phyloP scores from a whole-genome alignment of 495 filamentous ascomycete species.

The Penicillium robsamsonii region DNA sequence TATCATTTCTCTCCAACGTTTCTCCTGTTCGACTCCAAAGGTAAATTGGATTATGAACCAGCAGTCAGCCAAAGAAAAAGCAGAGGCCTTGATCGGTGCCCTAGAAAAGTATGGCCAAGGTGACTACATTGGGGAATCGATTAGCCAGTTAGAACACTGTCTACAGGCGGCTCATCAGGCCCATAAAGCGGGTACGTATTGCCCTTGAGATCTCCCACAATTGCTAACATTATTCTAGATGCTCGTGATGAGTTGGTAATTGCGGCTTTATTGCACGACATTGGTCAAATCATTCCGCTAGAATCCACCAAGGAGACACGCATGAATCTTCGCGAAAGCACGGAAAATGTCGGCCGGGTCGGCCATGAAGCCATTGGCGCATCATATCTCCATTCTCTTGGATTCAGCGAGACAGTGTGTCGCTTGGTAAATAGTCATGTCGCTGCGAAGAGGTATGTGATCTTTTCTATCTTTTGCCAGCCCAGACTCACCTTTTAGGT shows the following conservation, averaged over 20 bases:
- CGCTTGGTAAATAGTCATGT: conserved; percentile 45
- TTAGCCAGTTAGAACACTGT: conserved; percentile 47
- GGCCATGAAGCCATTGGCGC: conserved; percentile 46
- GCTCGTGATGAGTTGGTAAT: conserved; percentile 37
- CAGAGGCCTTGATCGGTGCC: conserved; percentile 22
- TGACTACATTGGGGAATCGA: conserved; percentile 44
- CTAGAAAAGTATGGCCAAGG: conserved; percentile 36
- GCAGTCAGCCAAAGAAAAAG: conserved; percentile 15
- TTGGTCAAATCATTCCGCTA: conserved; percentile 43
- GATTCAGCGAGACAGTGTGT: conserved; percentile 40
- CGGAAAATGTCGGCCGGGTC: conserved; percentile 39
- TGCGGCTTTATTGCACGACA: conserved; percentile 46
- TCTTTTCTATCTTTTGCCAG: not conserved
- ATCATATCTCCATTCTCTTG: conserved; percentile 35
- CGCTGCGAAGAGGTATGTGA: conserved; percentile 42
- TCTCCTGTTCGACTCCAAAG: not conserved
- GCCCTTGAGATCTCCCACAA: not conserved
- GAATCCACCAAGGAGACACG: conserved; percentile 30
- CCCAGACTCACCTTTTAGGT: conserved; percentile 16
- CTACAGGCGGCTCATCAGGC: conserved; percentile 44
- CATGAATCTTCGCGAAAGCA: conserved; percentile 26
- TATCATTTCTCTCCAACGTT: not conserved
- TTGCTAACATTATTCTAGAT: conserved; percentile 13
- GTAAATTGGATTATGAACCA: conserved; percentile 5
- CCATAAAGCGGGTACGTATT: conserved; percentile 18